A percentile compares a stretch with the other conserved stretches of the same genome.
Conservation (phyloP, 2,329 filamentous ascomycete genomes). For the Clarireedia homoeocarpa region DNA sequence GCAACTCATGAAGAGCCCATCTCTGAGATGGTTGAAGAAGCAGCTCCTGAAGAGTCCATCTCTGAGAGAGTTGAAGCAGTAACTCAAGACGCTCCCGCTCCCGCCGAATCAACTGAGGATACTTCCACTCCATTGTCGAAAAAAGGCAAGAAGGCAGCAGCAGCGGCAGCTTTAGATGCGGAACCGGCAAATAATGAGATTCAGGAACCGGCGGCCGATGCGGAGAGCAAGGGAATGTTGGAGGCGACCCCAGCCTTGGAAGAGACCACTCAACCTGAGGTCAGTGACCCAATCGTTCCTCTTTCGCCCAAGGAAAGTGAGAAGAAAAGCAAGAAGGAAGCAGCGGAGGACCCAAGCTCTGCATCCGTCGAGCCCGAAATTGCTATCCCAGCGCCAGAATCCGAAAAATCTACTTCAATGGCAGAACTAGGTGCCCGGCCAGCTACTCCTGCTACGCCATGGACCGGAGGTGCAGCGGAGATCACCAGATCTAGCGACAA, state of each 20-base stretch:
- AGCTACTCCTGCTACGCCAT: conserved; percentile 17
- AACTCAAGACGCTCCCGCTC: neutral
- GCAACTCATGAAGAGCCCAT: too few relatives aligned
- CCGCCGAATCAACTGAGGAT: conserved; percentile 4
- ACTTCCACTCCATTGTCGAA: conserved; percentile 10
- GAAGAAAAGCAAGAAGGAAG: neutral
- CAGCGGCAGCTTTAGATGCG: neutral
- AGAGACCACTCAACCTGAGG: neutral
- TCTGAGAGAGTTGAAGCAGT: neutral
- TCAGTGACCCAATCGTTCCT: neutral
- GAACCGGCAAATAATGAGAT: neutral
- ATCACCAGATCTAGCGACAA: neutral
- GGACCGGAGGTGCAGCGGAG: conserved; percentile 6
- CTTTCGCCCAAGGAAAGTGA: neutral
- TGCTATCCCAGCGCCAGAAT: conserved; percentile 7
- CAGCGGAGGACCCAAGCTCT: neutral
- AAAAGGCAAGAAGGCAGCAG: conserved; percentile 14
- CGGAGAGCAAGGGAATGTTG: neutral
- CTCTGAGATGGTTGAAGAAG: too few relatives aligned
- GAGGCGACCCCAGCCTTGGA: neutral
- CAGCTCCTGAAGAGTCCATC: too few relatives aligned
- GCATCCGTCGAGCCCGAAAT: conserved; percentile 4
- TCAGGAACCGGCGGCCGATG: neutral
- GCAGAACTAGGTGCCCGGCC: conserved; percentile 15
- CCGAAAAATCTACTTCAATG: conserved; percentile 16